A percentile compares a stretch with the other conserved stretches of the same genome.
phyloP scores from a whole-genome alignment of 169 alveolate genomes.

The Perkinsus chesapeaki region DNA sequence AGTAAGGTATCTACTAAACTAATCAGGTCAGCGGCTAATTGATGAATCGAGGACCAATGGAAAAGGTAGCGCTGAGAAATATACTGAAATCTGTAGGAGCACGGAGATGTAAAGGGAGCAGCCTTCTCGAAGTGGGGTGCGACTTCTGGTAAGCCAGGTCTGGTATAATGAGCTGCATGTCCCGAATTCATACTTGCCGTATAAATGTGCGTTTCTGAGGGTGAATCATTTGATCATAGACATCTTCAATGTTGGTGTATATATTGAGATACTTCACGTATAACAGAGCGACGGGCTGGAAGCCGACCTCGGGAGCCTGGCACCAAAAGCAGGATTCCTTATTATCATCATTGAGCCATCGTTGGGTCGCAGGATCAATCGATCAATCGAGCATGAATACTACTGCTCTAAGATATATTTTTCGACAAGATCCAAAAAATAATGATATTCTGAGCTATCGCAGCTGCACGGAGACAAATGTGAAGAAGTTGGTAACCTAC shows the following conservation, averaged over 20 bases:
- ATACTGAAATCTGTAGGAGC: background rate
- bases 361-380: background rate
- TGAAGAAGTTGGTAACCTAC: too few species aligned
- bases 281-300: constrained; percentile 64
- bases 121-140: background rate
- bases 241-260: constrained; percentile 68
- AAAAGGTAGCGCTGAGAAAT: background rate
- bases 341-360: background rate
- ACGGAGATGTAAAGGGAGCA: background rate
- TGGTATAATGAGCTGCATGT: too few species aligned
- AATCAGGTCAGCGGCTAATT: too few species aligned
- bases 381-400: background rate
- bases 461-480: too few species aligned
- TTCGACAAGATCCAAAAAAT: background rate
- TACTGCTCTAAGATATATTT: background rate
- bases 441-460: background rate
- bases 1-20: too few species aligned
- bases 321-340: background rate
- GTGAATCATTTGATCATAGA: constrained; percentile 79
- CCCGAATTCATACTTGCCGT: background rate
- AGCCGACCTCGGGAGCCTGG: constrained; percentile 35
- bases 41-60: too few species aligned
- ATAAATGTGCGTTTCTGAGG: constrained; percentile 61
- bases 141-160: too few species aligned
- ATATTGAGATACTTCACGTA: constrained; percentile 72